Percentiles rank a stretch among this genome's conserved stretches.
phyloP scores from a whole-genome alignment of 352 stramenopile genomes.

The Blastocystis sp. region DNA sequence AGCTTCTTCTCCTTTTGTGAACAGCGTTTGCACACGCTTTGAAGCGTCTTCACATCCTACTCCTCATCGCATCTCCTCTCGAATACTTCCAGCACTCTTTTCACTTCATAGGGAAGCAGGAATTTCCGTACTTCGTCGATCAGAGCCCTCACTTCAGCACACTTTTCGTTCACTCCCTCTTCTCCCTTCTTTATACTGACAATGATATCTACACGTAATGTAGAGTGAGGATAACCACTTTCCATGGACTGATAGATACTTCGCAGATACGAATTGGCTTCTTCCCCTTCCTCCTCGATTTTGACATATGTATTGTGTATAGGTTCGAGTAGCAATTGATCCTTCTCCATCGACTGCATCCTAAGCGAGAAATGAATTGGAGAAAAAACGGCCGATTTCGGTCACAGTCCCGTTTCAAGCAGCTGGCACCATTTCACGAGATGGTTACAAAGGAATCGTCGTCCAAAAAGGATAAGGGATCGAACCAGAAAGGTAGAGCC shows the following conservation, averaged over 20 bases:
- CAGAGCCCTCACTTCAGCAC: neutral
- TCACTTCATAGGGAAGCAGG: neutral
- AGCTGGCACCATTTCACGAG: neutral
- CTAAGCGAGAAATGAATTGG: neutral
- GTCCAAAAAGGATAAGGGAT: slow-evolving; percentile 27
- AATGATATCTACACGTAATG: neutral
- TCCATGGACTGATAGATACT: neutral
- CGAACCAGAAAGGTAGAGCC: neutral
- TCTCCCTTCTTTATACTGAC: neutral
- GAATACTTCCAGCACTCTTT: neutral
- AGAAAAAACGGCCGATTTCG: slow-evolving; percentile 1
- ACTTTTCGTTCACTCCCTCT: neutral
- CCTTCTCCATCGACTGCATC: neutral
- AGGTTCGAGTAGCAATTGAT: neutral
- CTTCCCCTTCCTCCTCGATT: neutral
- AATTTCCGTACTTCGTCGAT: neutral
- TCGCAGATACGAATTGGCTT: neutral
- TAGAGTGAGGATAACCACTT: neutral
- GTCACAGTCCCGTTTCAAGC: neutral
- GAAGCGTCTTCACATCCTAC: neutral
- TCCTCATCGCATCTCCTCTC: neutral
- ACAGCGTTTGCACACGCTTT: neutral
- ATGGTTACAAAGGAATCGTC: slow-evolving; percentile 46
- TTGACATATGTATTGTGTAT: neutral
- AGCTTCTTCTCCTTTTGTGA: neutral